Conservation (phyloP, 78 protist species). For the Bodo saltans region DNA sequence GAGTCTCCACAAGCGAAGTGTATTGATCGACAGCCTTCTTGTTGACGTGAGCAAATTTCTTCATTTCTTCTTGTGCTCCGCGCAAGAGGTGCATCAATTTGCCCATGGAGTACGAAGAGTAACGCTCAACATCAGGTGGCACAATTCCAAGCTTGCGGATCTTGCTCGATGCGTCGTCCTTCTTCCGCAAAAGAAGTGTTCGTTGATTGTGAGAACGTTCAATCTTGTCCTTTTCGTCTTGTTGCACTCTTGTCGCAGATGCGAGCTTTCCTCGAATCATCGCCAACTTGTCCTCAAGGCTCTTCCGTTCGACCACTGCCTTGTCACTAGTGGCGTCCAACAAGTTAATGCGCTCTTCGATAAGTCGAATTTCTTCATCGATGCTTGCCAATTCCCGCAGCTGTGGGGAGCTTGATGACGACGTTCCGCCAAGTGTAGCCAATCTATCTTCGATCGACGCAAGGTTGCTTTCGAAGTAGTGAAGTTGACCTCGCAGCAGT, state of each 20-base stretch:
- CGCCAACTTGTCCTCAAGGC: background rate
- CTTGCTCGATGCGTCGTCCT: background rate
- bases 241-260: background rate
- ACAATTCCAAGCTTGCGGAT: conserved; percentile 74
- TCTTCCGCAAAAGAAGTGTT: background rate
- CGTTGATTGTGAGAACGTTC: background rate
- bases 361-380: too few species aligned
- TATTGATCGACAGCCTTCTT: conserved; percentile 95
- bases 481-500: background rate
- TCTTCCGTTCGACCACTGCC: background rate
- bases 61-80: conserved; percentile 46
- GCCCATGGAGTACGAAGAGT: background rate
- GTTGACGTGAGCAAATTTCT: conserved; percentile 77
- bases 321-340: background rate
- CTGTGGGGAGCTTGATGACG: too few species aligned
- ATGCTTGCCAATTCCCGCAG: too few species aligned
- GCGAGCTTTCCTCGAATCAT: background rate
- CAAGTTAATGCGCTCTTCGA: background rate
- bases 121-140: conserved; percentile 40
- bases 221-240: background rate
- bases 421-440: background rate
- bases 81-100: background rate
- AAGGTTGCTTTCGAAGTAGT: background rate
- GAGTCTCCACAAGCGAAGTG: conserved; percentile 51
- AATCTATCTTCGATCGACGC: background rate